Evolutionary conservation across 352 stramenopile genomes (phyloP).

Genomic region (Phytopythium ostracodes): DNA sequence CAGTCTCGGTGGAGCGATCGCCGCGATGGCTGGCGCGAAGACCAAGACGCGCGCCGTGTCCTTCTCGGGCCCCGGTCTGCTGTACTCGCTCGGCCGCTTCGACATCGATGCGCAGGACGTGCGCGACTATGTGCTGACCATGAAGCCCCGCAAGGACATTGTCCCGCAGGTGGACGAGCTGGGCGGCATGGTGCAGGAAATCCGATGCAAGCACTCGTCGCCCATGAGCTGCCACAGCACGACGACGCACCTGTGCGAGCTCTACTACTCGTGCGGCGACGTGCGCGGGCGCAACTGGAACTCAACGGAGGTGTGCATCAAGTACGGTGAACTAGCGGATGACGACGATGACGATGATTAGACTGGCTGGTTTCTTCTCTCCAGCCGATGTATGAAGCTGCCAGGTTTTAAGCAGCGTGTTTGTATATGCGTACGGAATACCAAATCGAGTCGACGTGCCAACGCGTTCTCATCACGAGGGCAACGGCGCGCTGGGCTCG

Average conservation of each 20-base stretch:
- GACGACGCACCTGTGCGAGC: constrained; percentile 68
- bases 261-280: constrained; percentile 74
- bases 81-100: constrained; percentile 75
- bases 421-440: not conserved
- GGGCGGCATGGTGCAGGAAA: constrained; percentile 72
- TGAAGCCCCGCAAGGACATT: constrained; percentile 78
- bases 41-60: constrained; percentile 69
- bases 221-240: constrained; percentile 72
- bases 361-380: not conserved
- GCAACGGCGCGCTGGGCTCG: not conserved
- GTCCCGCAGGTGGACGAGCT: constrained; percentile 73
- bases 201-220: constrained; percentile 64
- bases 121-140: constrained; percentile 74
- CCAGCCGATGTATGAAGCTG: not conserved
- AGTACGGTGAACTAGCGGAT: constrained; percentile 34
- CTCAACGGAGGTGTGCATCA: constrained; percentile 46
- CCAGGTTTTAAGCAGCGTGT: not conserved
- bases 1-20: constrained; percentile 72
- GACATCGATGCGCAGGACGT: constrained; percentile 52
- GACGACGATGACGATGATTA: constrained; percentile 21
- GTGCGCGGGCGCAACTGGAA: constrained; percentile 57
- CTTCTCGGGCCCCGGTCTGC: constrained; percentile 65
- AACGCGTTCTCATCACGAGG: not conserved
- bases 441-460: not conserved
- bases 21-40: constrained; percentile 71